Percentiles rank a stretch among this genome's conserved stretches.
These are phyloP conservation scores for Pisolithus sp. DNA, from an alignment of 768 basidiomycete species.

Conservation along the genomic window DNA sequence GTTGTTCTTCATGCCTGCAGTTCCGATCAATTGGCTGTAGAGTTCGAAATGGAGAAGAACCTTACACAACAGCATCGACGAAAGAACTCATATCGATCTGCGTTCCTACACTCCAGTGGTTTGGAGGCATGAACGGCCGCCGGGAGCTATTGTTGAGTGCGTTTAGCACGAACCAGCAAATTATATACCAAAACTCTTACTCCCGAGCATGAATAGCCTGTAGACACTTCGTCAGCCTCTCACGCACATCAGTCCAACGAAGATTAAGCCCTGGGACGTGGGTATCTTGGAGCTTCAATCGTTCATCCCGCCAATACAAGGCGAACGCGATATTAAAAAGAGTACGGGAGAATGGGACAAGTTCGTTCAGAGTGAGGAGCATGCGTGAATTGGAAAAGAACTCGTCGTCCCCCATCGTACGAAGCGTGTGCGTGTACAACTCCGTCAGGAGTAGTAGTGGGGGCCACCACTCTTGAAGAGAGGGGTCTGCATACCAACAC, in stretches of 20 bases:
- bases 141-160: conserved; percentile 53
- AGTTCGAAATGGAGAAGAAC: neutral
- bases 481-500: conserved; percentile 33
- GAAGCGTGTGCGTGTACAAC: conserved; percentile 74
- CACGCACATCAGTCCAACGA: conserved; percentile 64
- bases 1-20: conserved; percentile 60
- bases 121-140: conserved; percentile 71
- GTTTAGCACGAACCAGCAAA: neutral
- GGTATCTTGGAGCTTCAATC: conserved; percentile 31
- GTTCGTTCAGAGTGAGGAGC: conserved; percentile 77
- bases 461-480: conserved; percentile 48
- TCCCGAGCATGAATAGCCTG: conserved; percentile 83
- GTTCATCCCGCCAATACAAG: conserved; percentile 58
- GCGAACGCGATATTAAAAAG: conserved; percentile 81
- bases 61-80: conserved; percentile 81
- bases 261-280: conserved; percentile 36
- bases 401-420: conserved; percentile 95
- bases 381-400: conserved; percentile 76
- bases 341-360: conserved; percentile 66
- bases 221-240: conserved; percentile 71
- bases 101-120: conserved; percentile 75
- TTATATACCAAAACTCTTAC: conserved; percentile 38
- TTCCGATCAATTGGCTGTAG: neutral
- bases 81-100: conserved; percentile 64
- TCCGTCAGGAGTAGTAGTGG: conserved; percentile 74